Evolutionary conservation across 495 filamentous ascomycete genomes (phyloP), one percentile per base, ranked within the genome.

Genomic region (Parmelia sp.): DNA sequence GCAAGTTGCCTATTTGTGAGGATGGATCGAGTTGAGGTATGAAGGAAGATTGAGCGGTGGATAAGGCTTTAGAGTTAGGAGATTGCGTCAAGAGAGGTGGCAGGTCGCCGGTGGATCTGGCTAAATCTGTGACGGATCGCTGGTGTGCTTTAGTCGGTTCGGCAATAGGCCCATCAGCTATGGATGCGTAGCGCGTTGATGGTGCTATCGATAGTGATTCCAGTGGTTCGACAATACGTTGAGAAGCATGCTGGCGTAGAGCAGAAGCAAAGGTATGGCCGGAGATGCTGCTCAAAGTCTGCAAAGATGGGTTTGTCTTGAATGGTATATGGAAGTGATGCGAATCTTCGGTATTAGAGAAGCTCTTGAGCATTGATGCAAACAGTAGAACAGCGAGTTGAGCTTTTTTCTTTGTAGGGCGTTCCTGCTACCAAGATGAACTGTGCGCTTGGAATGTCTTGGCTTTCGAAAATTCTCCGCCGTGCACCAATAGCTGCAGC

Each of bases 141-240:
- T 49, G 62, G 29, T 64, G 62, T 1, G 57, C 37, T 39, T 47
- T 60, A 10, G 27, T 15, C 25, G 56, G 62, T 33, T 64, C 40
- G 33, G 56, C 29, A 23, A 64, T 39, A 8, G 33, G 35, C 6
- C 19, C 9, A 17, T 21, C 11, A 27, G 45, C 9, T 21, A 47
- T 49, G 9, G 40, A 21, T 17, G 9, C 33, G 45, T 31, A 49
- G 6, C 45, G 42, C 36, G 40, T 29, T 40, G 40, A 5, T 37
- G n/a, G 6, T 21, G 45, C 42, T 23, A 31, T 19, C 7, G 17
- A 25, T 29, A 17, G 17, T 27, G 42, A 10, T 9, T 31, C 42
- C 4, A 55, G 55, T 29, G 33, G 8, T 39, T 58, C 56, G 21
- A 60, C n/a, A 31, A 23, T 0, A 36, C 31, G 36, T 11, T 59